These are phyloP conservation scores for Auricularia cornea DNA, from an alignment of 768 basidiomycete genomes.

Conservation along the genomic window DNA sequence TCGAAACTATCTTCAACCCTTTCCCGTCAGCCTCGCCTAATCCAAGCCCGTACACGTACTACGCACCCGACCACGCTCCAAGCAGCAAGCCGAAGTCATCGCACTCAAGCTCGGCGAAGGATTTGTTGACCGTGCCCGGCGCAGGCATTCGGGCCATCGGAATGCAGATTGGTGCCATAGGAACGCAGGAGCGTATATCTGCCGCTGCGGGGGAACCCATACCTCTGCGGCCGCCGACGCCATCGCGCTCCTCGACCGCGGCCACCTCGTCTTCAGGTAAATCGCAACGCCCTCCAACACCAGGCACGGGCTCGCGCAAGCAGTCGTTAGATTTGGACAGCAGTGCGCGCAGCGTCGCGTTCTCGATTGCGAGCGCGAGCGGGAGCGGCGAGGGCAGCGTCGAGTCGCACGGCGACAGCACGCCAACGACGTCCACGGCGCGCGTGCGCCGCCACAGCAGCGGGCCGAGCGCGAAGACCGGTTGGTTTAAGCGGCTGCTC, in stretches of 20 bases:
- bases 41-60: constrained; percentile 31
- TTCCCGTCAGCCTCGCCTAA: constrained; percentile 29
- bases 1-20: constrained; percentile 77
- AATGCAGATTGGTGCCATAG: not conserved
- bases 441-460: not conserved
- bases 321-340: not conserved
- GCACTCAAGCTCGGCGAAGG: not conserved
- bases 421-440: not conserved
- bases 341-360: not conserved
- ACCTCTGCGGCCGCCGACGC: not conserved
- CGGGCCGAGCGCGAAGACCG: not conserved
- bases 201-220: not conserved
- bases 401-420: not conserved
- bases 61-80: constrained; percentile 15
- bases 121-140: not conserved
- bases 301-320: not conserved
- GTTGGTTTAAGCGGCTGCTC: not conserved
- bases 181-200: not conserved
- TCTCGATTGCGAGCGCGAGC: not conserved
- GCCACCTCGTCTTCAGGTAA: not conserved
- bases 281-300: not conserved
- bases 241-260: not conserved
- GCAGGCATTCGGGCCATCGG: not conserved
- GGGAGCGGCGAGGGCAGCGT: not conserved
- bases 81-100: not conserved